Evolutionary conservation across 2,329 filamentous ascomycete species (phyloP).

Genomic region (Cadophora luteo-olivacea): DNA sequence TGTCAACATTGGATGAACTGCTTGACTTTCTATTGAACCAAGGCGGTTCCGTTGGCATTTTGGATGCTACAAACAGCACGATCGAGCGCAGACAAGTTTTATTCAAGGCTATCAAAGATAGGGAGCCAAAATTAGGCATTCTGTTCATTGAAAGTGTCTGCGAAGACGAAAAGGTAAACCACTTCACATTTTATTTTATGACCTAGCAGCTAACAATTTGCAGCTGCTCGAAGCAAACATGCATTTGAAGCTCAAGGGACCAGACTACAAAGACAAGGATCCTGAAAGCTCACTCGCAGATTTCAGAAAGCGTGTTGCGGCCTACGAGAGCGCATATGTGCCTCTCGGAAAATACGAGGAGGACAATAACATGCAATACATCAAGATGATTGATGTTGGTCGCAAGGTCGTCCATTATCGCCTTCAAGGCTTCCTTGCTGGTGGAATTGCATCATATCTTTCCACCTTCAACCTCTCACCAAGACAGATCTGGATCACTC

Average conservation of each 20-base stretch:
- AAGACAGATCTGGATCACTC: constrained; percentile 96
- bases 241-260: constrained; percentile 93
- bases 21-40: constrained; percentile 84
- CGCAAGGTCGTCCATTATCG: constrained; percentile 92
- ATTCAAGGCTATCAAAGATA: constrained; percentile 80
- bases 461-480: constrained; percentile 97
- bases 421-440: constrained; percentile 88
- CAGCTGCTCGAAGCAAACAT: constrained; percentile 91
- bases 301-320: constrained; percentile 89
- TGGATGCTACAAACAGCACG: constrained; percentile 98
- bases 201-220: constrained; percentile 22
- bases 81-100: constrained; percentile 82
- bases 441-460: constrained; percentile 91
- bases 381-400: constrained; percentile 95
- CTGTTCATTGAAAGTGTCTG: constrained; percentile 96
- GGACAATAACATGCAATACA: constrained; percentile 88
- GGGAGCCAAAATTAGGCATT: constrained; percentile 87
- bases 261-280: constrained; percentile 95
- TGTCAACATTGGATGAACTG: constrained; percentile 91
- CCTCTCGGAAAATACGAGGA: constrained; percentile 92
- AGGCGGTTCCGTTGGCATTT: constrained; percentile 89
- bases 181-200: background rate
- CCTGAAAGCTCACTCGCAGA: constrained; percentile 83
- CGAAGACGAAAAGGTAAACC: constrained; percentile 70
- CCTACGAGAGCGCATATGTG: constrained; percentile 94